Conservation (phyloP, 306 rosid species). For the Ochetophila trinervis region DNA sequence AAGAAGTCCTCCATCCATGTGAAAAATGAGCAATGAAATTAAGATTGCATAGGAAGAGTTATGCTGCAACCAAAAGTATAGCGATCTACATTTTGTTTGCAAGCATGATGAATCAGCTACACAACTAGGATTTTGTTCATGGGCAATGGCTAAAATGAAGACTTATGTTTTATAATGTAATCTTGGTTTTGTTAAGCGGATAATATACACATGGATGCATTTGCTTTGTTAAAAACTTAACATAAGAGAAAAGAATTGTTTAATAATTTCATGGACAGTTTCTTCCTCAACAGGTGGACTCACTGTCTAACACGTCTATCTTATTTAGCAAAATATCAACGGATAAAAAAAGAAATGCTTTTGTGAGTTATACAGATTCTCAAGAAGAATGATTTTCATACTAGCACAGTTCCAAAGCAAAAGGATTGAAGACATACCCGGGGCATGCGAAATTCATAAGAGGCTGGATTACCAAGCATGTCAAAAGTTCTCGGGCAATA, state of each 20-base stretch:
- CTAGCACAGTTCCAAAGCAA: neutral
- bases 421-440: constrained; percentile 61
- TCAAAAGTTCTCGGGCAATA: constrained; percentile 79
- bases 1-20: no score
- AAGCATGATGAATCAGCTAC: neutral
- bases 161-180: no score
- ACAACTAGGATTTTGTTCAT: neutral
- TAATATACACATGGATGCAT: no score
- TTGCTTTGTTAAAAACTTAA: no score
- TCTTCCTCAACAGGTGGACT: neutral
- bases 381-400: neutral
- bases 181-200: no score
- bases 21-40: no score
- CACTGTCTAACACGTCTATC: neutral
- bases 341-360: neutral
- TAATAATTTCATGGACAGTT: neutral
- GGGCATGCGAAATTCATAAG: constrained; percentile 88
- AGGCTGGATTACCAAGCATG: constrained; percentile 90
- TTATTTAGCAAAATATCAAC: neutral
- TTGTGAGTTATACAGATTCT: neutral
- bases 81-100: neutral
- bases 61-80: neutral
- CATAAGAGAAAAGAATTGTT: neutral
- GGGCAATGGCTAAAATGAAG: neutral
- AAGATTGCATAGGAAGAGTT: neutral